Percentiles rank a stretch among this genome's conserved stretches.
Evolutionary conservation across 371 early-diverging fungal genomes (phyloP).

Genomic region (Mucor plumbeus): DNA sequence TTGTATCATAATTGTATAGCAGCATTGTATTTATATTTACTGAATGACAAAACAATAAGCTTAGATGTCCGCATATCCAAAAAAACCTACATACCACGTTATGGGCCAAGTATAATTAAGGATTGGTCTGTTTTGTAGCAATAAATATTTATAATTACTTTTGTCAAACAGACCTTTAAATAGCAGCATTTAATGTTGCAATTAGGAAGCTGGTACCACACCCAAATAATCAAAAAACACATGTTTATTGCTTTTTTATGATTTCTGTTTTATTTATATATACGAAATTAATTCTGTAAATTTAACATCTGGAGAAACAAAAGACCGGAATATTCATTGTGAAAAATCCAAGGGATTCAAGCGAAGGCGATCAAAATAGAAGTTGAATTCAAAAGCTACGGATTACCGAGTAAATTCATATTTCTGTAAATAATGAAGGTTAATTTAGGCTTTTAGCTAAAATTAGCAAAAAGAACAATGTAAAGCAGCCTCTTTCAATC

Average conservation of each 20-base stretch:
- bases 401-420: too few relatives aligned
- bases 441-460: not conserved
- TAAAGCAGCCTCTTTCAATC: not conserved
- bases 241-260: constrained; percentile 5
- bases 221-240: not conserved
- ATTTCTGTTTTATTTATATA: constrained; percentile 7
- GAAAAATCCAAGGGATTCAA: not conserved
- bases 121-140: not conserved
- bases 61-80: not conserved
- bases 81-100: not conserved
- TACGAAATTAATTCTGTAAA: not conserved
- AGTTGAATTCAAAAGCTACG: too few relatives aligned
- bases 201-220: constrained; percentile 2
- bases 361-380: not conserved
- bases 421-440: too few relatives aligned
- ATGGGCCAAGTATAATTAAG: not conserved
- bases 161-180: constrained; percentile 4
- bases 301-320: not conserved
- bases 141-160: constrained; percentile 1
- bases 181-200: not conserved
- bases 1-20: too few relatives aligned
- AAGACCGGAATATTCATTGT: not conserved
- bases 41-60: constrained; percentile 3
- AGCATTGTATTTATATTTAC: too few relatives aligned
- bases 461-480: not conserved